phyloP scores from a whole-genome alignment of 1,284 basidiomycete genomes.

The Agaricales sp. region DNA sequence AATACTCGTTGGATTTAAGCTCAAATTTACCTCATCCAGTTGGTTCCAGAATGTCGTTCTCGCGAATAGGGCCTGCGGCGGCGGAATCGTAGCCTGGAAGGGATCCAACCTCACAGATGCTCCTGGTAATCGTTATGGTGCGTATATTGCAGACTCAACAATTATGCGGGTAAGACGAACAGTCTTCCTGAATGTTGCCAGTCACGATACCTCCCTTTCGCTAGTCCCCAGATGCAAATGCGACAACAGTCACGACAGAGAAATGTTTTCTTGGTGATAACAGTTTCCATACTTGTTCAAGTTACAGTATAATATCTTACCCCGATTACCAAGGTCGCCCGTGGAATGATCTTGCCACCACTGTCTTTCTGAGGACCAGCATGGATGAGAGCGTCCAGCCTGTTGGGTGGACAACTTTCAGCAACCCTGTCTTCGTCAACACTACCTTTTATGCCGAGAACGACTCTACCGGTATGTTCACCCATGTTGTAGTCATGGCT shows the following conservation, averaged over 20 bases:
- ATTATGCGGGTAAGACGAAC: conserved; percentile 40
- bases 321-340: conserved; percentile 33
- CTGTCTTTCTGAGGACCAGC: conserved; percentile 40
- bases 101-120: conserved; percentile 44
- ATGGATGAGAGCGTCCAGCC: conserved; percentile 52
- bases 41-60: conserved; percentile 53
- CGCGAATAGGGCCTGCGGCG: conserved; percentile 53
- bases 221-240: conserved; percentile 52
- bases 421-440: conserved; percentile 37
- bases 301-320: not conserved
- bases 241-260: conserved; percentile 31
- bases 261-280: conserved; percentile 39
- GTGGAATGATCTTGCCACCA: conserved; percentile 50
- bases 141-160: conserved; percentile 45
- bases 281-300: not conserved
- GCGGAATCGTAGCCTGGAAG: conserved; percentile 52
- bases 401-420: conserved; percentile 42
- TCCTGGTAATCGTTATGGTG: conserved; percentile 45
- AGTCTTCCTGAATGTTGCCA: not conserved
- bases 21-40: conserved; percentile 18
- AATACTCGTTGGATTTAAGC: conserved; percentile 10
- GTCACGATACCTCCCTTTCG: not conserved
- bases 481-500: not conserved
- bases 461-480: conserved; percentile 34
- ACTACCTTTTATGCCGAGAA: conserved; percentile 56